Evolutionary conservation across 495 filamentous ascomycete species (phyloP).

Genomic region (Penicillium roqueforti): DNA sequence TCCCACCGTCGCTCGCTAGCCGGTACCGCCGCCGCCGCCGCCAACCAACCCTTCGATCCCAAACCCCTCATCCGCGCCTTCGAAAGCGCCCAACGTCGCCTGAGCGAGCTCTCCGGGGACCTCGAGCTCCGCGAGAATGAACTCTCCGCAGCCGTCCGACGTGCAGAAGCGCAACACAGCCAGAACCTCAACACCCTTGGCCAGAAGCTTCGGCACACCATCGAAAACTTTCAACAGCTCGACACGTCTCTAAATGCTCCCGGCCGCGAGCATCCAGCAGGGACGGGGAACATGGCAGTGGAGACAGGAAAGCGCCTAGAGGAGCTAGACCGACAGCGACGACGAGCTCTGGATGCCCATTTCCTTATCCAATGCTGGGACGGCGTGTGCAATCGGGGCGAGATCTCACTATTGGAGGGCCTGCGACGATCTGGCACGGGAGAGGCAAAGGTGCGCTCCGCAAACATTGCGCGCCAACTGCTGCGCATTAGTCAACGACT

Average conservation of each 20-base stretch:
- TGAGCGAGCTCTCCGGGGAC: conserved; percentile 78
- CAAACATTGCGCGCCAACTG: conserved; percentile 83
- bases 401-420: conserved; percentile 75
- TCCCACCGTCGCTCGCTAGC: conserved; percentile 67
- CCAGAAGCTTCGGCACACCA: conserved; percentile 82
- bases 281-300: conserved; percentile 90
- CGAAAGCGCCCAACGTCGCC: conserved; percentile 76
- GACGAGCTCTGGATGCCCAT: conserved; percentile 84
- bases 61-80: conserved; percentile 96
- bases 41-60: conserved; percentile 82
- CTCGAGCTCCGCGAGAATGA: conserved; percentile 85
- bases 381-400: conserved; percentile 81
- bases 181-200: conserved; percentile 81
- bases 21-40: conserved; percentile 41
- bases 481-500: conserved; percentile 82
- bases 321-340: conserved; percentile 86
- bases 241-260: conserved; percentile 68
- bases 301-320: conserved; percentile 91
- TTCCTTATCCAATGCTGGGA: conserved; percentile 96
- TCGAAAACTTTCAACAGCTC: conserved; percentile 83
- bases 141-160: conserved; percentile 77
- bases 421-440: conserved; percentile 71
- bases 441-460: conserved; percentile 84
- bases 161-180: conserved; percentile 88
- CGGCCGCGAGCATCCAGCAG: conserved; percentile 58